Evolutionary conservation across 352 stramenopile genomes (phyloP).

Genomic region (Phytophthora ramorum): DNA sequence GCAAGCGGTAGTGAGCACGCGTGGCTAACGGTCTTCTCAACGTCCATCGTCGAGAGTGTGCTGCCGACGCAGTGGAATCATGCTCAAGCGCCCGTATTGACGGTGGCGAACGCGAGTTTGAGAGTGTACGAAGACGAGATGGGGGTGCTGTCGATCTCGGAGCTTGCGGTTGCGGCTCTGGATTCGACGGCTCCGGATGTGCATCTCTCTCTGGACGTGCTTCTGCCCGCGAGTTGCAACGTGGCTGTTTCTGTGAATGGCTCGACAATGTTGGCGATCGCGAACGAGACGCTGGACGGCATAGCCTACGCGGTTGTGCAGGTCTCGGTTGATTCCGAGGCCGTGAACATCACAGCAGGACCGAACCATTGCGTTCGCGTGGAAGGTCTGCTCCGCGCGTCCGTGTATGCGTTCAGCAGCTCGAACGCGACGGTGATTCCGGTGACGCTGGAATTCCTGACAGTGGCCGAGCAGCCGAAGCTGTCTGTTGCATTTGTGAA

Average conservation of each 20-base stretch:
- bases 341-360: constrained; percentile 18
- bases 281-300: constrained; percentile 14
- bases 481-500: constrained; percentile 14
- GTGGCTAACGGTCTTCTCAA: constrained; percentile 32
- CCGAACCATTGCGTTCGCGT: constrained; percentile 1
- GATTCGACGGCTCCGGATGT: constrained; percentile 20
- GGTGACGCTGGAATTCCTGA: constrained; percentile 28
- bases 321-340: constrained; percentile 13
- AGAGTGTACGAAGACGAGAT: constrained; percentile 36
- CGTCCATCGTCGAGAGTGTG: constrained; percentile 13
- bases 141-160: constrained; percentile 22
- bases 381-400: constrained; percentile 24
- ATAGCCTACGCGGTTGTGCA: constrained; percentile 12
- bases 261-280: background rate
- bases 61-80: constrained; percentile 27
- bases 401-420: constrained; percentile 35
- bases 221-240: constrained; percentile 18
- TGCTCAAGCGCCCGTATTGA: constrained; percentile 23
- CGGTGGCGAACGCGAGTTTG: constrained; percentile 12
- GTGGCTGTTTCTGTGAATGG: constrained; percentile 20
- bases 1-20: constrained; percentile 7
- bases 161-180: constrained; percentile 16
- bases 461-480: constrained; percentile 18
- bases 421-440: constrained; percentile 22
- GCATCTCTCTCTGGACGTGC: constrained; percentile 18